A percentile compares a stretch with the other conserved stretches of the same genome.
Evolutionary conservation across 257 asterid species (phyloP).

Genomic region (Fraxinus excelsior): DNA sequence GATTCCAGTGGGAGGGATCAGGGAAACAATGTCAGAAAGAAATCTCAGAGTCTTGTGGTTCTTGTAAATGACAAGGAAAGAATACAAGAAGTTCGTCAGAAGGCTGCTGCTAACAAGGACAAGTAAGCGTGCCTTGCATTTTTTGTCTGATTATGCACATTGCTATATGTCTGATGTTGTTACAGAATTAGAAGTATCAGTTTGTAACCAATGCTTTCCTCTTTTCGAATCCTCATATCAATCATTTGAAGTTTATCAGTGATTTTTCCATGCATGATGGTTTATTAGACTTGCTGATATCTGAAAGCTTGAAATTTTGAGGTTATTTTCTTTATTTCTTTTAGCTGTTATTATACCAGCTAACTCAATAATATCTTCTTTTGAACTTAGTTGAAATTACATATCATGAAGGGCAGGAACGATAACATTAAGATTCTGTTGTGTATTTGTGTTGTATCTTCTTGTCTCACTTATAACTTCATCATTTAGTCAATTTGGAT

Average conservation of each 20-base stretch:
- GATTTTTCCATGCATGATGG: background rate
- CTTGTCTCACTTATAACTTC: background rate
- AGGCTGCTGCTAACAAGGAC: slow-evolving; percentile 89
- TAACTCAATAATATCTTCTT: background rate
- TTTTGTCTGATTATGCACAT: slow-evolving; percentile 16
- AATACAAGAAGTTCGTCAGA: slow-evolving; percentile 88
- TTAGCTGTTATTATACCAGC: background rate
- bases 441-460: background rate
- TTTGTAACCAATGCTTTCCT: background rate
- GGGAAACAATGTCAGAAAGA: slow-evolving; percentile 91
- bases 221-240: background rate
- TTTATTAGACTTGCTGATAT: slow-evolving; percentile 5
- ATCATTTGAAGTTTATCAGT: background rate
- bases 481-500: background rate
- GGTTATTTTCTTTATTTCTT: background rate
- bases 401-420: background rate
- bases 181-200: slow-evolving; percentile 9
- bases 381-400: background rate
- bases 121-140: slow-evolving; percentile 55
- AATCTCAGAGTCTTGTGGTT: slow-evolving; percentile 87
- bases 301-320: background rate
- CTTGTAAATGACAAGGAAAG: slow-evolving; percentile 95
- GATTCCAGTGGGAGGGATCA: too few species aligned
- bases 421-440: background rate
- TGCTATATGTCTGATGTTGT: slow-evolving; percentile 14